A percentile compares a stretch with the other conserved stretches of the same genome.
These are phyloP conservation scores for Fusarium musae DNA, from an alignment of 2,329 filamentous ascomycete species.

Conservation along the genomic window DNA sequence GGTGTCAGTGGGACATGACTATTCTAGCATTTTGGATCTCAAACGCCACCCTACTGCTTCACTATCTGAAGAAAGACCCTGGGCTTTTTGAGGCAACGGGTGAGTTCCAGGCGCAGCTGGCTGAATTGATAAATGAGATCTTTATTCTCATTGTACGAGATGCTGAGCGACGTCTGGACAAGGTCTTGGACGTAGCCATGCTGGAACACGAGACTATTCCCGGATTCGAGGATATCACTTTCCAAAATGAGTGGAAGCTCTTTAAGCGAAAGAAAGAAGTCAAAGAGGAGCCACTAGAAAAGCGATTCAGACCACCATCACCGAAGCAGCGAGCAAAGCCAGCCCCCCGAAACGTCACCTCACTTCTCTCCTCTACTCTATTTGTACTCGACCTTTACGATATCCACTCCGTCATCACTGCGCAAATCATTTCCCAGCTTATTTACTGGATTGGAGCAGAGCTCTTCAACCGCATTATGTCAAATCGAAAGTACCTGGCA, in stretches of 20 bases:
- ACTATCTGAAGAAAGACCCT: constrained; percentile 95
- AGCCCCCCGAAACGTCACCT: constrained; percentile 94
- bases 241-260: constrained; percentile 98
- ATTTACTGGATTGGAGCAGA: constrained; percentile 97
- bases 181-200: constrained; percentile 92
- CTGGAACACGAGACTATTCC: constrained; percentile 98
- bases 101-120: constrained; percentile 91
- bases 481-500: constrained; percentile 91
- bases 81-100: constrained; percentile 83
- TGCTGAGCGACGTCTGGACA: constrained; percentile 94
- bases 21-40: constrained; percentile 99
- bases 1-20: constrained; percentile 99
- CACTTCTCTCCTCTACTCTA: constrained; percentile 91
- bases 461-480: constrained; percentile 98
- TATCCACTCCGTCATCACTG: constrained; percentile 94
- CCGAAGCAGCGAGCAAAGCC: constrained; percentile 92
- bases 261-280: constrained; percentile 92
- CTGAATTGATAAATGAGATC: constrained; percentile 96
- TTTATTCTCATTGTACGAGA: constrained; percentile 98
- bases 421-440: constrained; percentile 91
- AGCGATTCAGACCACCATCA: constrained; percentile 90
- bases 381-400: constrained; percentile 99
- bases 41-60: constrained; percentile 92
- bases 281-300: constrained; percentile 90
- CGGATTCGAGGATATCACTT: constrained; percentile 94